These are phyloP conservation scores for Blastocystis sp. DNA, from an alignment of 352 stramenopile genomes.

Conservation along the genomic window DNA sequence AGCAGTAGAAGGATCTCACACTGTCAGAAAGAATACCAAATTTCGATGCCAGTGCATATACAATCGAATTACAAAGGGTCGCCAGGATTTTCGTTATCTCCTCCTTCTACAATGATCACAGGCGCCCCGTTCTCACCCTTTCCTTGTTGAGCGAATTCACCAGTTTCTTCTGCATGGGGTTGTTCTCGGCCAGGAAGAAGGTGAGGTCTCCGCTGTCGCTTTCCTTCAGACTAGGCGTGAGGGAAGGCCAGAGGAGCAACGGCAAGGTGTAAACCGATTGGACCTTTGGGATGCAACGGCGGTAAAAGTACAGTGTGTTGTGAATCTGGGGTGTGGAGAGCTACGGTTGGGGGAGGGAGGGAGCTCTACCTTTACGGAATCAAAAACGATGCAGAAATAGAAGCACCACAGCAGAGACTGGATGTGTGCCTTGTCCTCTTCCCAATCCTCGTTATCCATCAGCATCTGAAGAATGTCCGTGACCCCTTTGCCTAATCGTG, in stretches of 20 bases:
- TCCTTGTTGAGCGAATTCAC: not conserved
- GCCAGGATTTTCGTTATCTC: not conserved
- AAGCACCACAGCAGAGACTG: constrained; percentile 22
- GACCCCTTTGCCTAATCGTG: constrained; percentile 10
- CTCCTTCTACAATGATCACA: constrained; percentile 3
- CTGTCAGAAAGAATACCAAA: too few relatives aligned
- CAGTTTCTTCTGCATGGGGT: constrained; percentile 34
- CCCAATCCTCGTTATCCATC: not conserved
- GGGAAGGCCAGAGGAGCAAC: not conserved
- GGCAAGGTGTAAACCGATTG: not conserved
- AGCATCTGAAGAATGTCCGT: constrained; percentile 20
- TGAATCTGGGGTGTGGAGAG: constrained; percentile 4
- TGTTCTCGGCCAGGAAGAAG: constrained; percentile 16
- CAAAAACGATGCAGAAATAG: constrained; percentile 36
- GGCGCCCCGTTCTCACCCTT: too few relatives aligned
- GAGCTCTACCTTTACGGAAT: constrained; percentile 43
- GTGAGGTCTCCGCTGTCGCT: constrained; percentile 13
- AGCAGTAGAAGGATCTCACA: not conserved
- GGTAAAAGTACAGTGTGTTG: constrained; percentile 60
- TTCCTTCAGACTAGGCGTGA: constrained; percentile 10
- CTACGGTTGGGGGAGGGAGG: not conserved
- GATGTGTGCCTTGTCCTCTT: constrained; percentile 1
- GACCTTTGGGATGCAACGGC: not conserved
- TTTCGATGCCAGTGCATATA: too few relatives aligned
- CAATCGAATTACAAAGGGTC: too few relatives aligned